A percentile compares a stretch with the other conserved stretches of the same genome.
phyloP scores from a whole-genome alignment of 2,329 filamentous ascomycete species.

The Colletotrichum sp. region DNA sequence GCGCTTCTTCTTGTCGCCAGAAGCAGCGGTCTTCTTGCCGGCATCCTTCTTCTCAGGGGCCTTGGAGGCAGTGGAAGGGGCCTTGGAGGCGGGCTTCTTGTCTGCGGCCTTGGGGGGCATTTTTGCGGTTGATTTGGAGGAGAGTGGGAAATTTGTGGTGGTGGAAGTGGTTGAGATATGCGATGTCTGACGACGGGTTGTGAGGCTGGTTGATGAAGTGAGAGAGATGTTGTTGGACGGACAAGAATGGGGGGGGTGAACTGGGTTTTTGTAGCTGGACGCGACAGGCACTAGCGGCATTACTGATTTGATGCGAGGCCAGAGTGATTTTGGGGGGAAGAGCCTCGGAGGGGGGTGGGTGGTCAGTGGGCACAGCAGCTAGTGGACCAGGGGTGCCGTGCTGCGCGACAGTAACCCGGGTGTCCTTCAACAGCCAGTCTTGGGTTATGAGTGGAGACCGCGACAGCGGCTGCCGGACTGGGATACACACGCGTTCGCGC shows the following conservation, averaged over 20 bases:
- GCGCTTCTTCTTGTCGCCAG: conserved; percentile 99
- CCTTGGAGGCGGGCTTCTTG: conserved; percentile 99
- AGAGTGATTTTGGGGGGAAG: conserved; percentile 31
- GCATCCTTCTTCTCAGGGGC: conserved; percentile 97
- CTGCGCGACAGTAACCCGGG: background rate
- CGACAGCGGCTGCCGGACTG: background rate
- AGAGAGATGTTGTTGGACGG: conserved; percentile 51
- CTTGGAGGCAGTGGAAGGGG: conserved; percentile 75
- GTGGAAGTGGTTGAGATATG: background rate
- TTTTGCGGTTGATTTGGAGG: conserved; percentile 48
- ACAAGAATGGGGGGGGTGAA: conserved; percentile 55
- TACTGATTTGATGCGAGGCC: conserved; percentile 56
- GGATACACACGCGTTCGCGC: conserved; percentile 21
- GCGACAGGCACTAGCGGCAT: conserved; percentile 52
- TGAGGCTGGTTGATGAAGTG: conserved; percentile 36
- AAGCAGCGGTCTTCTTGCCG: conserved; percentile 97
- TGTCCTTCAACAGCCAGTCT: background rate
- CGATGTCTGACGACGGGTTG: conserved; percentile 26
- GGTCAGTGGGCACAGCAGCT: background rate
- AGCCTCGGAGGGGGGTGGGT: background rate
- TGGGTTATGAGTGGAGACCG: background rate
- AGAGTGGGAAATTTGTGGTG: conserved; percentile 11
- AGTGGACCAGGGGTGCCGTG: background rate
- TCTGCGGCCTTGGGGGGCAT: conserved; percentile 98
- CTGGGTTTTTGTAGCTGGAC: conserved; percentile 67